phyloP scores from a whole-genome alignment of 2,329 filamentous ascomycete species.

The Alternaria sp. region DNA sequence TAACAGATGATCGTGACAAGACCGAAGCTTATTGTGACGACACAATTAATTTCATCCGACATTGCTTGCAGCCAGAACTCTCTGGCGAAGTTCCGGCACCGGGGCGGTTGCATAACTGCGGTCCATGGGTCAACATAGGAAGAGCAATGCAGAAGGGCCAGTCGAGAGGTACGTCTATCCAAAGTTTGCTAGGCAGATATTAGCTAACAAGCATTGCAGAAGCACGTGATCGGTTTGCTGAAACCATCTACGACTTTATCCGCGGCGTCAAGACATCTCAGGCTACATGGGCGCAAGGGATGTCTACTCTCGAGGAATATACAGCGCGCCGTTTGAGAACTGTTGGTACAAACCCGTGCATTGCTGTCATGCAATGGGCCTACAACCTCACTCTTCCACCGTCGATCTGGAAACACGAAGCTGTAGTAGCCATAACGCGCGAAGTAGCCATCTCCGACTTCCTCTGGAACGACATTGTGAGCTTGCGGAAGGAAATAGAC shows the following conservation, averaged over 20 bases:
- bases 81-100: constrained; percentile 6
- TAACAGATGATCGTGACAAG: constrained; percentile 12
- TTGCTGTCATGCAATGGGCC: constrained; percentile 12
- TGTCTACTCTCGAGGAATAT: constrained; percentile 11
- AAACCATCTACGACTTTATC: constrained; percentile 13
- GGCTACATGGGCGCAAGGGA: constrained; percentile 8
- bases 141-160: constrained; percentile 12
- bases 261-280: constrained; percentile 8
- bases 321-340: constrained; percentile 9
- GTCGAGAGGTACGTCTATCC: constrained; percentile 4
- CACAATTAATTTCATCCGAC: constrained; percentile 9
- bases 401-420: constrained; percentile 11
- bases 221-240: constrained; percentile 12
- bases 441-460: constrained; percentile 13
- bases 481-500: constrained; percentile 14
- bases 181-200: neutral
- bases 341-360: constrained; percentile 10
- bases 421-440: constrained; percentile 3
- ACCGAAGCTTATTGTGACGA: constrained; percentile 16
- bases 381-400: constrained; percentile 7
- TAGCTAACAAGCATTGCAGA: neutral
- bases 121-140: constrained; percentile 13
- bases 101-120: constrained; percentile 14
- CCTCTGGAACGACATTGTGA: constrained; percentile 18
- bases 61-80: constrained; percentile 13